These are phyloP conservation scores for Hypericum androsaemum DNA, from an alignment of 345 rosid genomes.

Conservation along the genomic window DNA sequence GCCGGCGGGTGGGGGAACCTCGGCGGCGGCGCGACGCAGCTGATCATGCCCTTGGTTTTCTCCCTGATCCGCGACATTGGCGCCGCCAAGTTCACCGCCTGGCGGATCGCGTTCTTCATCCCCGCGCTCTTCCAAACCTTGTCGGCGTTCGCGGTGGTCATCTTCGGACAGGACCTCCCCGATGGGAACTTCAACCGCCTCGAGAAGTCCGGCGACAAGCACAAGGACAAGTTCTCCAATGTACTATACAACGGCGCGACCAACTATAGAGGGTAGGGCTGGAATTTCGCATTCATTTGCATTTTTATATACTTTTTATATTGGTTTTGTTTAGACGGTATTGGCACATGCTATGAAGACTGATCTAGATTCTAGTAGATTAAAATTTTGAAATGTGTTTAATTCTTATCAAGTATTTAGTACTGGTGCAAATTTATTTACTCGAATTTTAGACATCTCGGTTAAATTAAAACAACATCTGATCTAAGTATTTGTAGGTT, in stretches of 20 bases:
- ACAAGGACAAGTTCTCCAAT: constrained; percentile 43
- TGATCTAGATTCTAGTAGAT: no score
- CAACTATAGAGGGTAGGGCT: constrained; percentile 54
- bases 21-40: constrained; percentile 86
- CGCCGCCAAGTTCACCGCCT: constrained; percentile 65
- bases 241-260: constrained; percentile 38
- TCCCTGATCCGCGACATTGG: constrained; percentile 42
- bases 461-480: no score
- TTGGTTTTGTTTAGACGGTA: no score
- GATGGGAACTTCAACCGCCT: constrained; percentile 54
- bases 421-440: no score
- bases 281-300: no score
- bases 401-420: no score
- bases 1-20: constrained; percentile 97
- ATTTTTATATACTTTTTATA: no score
- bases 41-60: constrained; percentile 78
- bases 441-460: no score
- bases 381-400: no score
- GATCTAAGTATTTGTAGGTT: no score
- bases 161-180: constrained; percentile 77
- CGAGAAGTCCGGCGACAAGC: constrained; percentile 56
- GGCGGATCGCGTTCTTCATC: constrained; percentile 76
- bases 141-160: constrained; percentile 55
- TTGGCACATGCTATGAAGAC: no score
- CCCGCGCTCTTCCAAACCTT: constrained; percentile 71